Evolutionary conservation across 352 stramenopile genomes (phyloP).

Genomic region (Phytophthora kernoviae): DNA sequence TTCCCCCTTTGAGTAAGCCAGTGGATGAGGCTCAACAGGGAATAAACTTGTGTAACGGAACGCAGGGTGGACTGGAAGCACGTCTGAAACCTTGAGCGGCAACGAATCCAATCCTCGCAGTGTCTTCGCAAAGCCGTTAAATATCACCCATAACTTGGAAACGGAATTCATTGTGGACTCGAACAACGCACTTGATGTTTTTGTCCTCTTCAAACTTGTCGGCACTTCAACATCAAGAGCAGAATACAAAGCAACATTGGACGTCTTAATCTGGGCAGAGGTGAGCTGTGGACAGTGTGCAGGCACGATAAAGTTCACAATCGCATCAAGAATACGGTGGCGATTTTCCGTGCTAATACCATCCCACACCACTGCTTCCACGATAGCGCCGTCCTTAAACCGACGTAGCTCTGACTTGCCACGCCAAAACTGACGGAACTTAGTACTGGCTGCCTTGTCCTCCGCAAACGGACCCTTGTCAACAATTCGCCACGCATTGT

Average conservation of each 20-base stretch:
- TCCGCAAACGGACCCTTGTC: conserved; percentile 90
- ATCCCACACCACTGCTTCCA: conserved; percentile 91
- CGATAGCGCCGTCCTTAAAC: conserved; percentile 90
- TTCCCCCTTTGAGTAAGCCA: conserved; percentile 83
- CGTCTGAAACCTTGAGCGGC: conserved; percentile 85
- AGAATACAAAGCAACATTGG: conserved; percentile 72
- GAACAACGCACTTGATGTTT: conserved; percentile 46
- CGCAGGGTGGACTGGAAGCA: conserved; percentile 75
- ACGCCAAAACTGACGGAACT: conserved; percentile 91
- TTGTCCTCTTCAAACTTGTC: conserved; percentile 41
- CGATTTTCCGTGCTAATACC: conserved; percentile 71
- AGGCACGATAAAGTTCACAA: conserved; percentile 77
- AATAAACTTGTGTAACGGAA: conserved; percentile 91
- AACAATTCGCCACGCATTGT: conserved; percentile 82
- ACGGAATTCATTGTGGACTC: conserved; percentile 81
- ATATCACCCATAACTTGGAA: conserved; percentile 77
- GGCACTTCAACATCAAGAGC: conserved; percentile 68
- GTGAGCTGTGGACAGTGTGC: conserved; percentile 67
- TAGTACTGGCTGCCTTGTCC: conserved; percentile 62
- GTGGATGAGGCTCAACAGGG: conserved; percentile 80
- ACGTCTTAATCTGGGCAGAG: conserved; percentile 68
- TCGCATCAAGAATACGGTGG: conserved; percentile 71
- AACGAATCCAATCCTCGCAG: conserved; percentile 80
- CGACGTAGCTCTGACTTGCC: conserved; percentile 87
- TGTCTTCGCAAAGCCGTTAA: conserved; percentile 81